A percentile compares a stretch with the other conserved stretches of the same genome.
phyloP scores from a whole-genome alignment of 1,139 yeast species.

The Hansenula lynferdii region DNA sequence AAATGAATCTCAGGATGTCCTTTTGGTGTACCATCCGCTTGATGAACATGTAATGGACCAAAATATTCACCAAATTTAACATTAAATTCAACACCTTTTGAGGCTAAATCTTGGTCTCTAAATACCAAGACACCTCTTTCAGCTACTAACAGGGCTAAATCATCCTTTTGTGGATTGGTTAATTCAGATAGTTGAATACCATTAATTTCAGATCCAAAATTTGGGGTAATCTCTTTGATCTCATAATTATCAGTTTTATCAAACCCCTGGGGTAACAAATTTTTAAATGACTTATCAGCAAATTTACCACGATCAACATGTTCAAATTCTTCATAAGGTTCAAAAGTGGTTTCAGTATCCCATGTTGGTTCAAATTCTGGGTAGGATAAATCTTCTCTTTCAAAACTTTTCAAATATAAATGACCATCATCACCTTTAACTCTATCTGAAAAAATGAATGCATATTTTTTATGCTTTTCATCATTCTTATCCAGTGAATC shows the following conservation, averaged over 20 bases:
- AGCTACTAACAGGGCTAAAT: constrained; percentile 56
- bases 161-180: constrained; percentile 50
- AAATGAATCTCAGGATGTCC: constrained; percentile 55
- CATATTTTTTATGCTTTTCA: background rate
- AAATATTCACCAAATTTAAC: constrained; percentile 52
- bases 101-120: constrained; percentile 56
- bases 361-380: constrained; percentile 39
- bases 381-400: background rate
- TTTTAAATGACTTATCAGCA: constrained; percentile 48
- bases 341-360: constrained; percentile 31
- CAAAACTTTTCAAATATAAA: background rate
- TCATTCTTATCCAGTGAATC: background rate
- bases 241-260: no score
- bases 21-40: constrained; percentile 63
- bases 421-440: background rate
- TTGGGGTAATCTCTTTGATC: background rate
- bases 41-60: constrained; percentile 68
- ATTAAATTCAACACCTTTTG: constrained; percentile 46
- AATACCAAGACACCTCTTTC: constrained; percentile 61
- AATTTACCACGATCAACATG: constrained; percentile 46
- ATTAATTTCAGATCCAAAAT: constrained; percentile 22
- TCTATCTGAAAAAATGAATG: constrained; percentile 1
- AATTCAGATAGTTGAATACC: constrained; percentile 54
- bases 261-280: constrained; percentile 37
- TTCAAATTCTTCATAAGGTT: constrained; percentile 39